Conservation (phyloP, 2,329 filamentous ascomycete genomes). For the Aureobasidium sp. region DNA sequence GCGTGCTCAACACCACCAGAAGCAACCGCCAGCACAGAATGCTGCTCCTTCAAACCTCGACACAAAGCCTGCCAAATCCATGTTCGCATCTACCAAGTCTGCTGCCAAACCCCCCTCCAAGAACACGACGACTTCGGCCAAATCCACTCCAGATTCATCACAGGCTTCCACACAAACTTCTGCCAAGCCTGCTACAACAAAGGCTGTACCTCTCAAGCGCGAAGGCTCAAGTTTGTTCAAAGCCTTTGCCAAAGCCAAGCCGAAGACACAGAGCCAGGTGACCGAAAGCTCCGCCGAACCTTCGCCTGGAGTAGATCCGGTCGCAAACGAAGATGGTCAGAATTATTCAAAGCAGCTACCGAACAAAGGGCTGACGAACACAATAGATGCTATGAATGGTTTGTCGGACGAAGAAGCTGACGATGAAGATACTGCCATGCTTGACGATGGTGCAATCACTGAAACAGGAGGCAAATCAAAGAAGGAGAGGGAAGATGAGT, state of each 20-base stretch:
- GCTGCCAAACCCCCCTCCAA: constrained; percentile 22
- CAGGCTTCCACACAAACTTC: constrained; percentile 19
- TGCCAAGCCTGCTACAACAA: constrained; percentile 31
- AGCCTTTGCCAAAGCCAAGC: constrained; percentile 62
- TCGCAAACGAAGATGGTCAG: constrained; percentile 11
- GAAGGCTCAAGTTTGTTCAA: constrained; percentile 63
- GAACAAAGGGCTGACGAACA: not conserved
- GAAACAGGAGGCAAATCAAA: constrained; percentile 34
- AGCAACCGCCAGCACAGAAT: constrained; percentile 27
- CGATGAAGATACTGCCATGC: constrained; percentile 34
- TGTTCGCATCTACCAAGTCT: constrained; percentile 17
- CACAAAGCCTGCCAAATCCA: constrained; percentile 16
- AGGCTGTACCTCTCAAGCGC: constrained; percentile 45
- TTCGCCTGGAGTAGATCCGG: constrained; percentile 28
- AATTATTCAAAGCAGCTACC: not conserved
- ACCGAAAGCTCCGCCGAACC: constrained; percentile 29
- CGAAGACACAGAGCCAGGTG: constrained; percentile 41
- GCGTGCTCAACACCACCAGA: constrained; percentile 31
- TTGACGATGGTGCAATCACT: constrained; percentile 14
- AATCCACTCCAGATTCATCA: constrained; percentile 25
- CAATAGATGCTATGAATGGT: constrained; percentile 25
- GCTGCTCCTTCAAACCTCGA: constrained; percentile 13
- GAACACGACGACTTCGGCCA: constrained; percentile 29
- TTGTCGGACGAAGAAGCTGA: constrained; percentile 47
- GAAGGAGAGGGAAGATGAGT: constrained; percentile 56